Percentiles rank a stretch among this genome's conserved stretches.
phyloP scores from a whole-genome alignment of 148 eudicot species.

The Tetragonia tetragonoides region DNA sequence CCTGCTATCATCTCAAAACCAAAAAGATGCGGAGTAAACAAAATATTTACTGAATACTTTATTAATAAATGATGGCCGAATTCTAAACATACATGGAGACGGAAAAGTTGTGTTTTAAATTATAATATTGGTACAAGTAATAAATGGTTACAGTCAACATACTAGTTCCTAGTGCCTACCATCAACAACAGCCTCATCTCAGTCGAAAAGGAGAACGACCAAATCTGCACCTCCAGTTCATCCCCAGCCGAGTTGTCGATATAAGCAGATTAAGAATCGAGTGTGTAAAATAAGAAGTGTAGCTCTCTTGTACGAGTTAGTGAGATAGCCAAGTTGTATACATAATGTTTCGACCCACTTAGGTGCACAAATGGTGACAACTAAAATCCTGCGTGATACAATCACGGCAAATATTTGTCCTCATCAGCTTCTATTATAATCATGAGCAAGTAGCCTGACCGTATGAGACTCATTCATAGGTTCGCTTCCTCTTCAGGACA shows the following conservation, averaged over 20 bases:
- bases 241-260: not conserved
- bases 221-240: not conserved
- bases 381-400: not conserved
- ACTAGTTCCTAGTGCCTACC: not conserved
- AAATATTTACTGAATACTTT: not conserved
- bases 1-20: not conserved
- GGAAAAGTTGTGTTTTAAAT: too few relatives aligned
- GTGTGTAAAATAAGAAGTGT: not conserved
- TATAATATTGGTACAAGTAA: too few relatives aligned
- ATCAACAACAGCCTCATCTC: not conserved
- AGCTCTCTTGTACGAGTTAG: not conserved
- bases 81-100: not conserved
- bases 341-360: slow-evolving; percentile 4
- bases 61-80: not conserved
- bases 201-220: not conserved
- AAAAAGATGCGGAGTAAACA: too few relatives aligned
- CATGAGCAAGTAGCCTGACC: slow-evolving; percentile 2
- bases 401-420: not conserved
- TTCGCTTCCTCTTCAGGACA: slow-evolving; percentile 82
- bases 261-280: not conserved
- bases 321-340: slow-evolving; percentile 12
- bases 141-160: not conserved
- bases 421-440: slow-evolving; percentile 9
- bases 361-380: slow-evolving; percentile 15
- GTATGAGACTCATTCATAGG: slow-evolving; percentile 55